Base-by-base conservation (phyloP, 2,329 filamentous ascomycete species). In the Parasarocladium wereldwijsianum region DNA sequence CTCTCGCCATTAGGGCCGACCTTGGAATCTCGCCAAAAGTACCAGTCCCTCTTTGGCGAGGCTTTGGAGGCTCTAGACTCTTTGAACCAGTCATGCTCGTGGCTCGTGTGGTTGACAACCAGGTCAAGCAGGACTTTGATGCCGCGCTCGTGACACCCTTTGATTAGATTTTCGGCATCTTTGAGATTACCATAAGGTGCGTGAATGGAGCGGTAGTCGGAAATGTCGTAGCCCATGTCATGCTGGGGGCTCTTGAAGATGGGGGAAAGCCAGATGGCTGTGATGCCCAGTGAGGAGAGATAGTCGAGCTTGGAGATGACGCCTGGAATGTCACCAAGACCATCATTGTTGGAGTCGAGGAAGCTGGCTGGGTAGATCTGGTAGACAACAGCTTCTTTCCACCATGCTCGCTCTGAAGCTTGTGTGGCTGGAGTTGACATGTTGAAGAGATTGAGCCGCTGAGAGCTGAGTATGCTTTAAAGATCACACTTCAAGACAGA, bases 101-200 rank as follows among this genome's bases (percentile, higher is more conserved):
- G 66, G 4, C 70, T 77, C 0, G 77, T 83, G 44, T 86, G 80
- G 38, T 85, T 86, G 32, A 84, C 64, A 0, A 86, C 80, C 2
- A 86, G 57, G 43, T 85, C 78, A 38, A 84, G 64, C 24, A 86
- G 67, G 5, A 84, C 50, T 39, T 69, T 71, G 65, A 85, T 77
- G 1, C 64, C 70, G 5, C 73, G 60, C 6, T 60, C 47, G 35
- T 78, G 71, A 23, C 67, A 61, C 11, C 64, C 66, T 10, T 62
- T 45, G 22, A 80, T 72, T 15, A 82, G 46, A 0, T 51, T 49
- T 29, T 80, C 72, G 15, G 79, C 64, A 41, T 83, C 74, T 32
- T 58, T 56, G 7, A 82, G 55, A 2, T 72, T 73, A n/a, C 77
- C 77, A 40, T 79, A 82, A 1, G 67, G 64, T 2, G 61, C 53